These are phyloP conservation scores for Aethionema arabicum DNA, from an alignment of 345 rosid genomes.

Conservation along the genomic window DNA sequence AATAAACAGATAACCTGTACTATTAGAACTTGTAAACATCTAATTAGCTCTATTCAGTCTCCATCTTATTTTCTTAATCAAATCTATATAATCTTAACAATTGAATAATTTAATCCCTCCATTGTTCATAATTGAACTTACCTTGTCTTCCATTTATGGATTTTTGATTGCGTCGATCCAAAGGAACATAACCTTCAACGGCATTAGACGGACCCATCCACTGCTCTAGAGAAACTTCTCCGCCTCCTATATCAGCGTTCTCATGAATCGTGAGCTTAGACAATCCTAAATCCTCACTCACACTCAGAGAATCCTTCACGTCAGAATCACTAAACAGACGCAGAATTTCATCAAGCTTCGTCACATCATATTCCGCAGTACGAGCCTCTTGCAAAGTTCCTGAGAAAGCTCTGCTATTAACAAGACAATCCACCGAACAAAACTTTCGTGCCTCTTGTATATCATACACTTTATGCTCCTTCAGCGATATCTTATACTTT, in stretches of 20 bases:
- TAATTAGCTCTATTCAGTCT: too few relatives aligned
- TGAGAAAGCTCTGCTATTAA: constrained; percentile 52
- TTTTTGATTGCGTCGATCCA: constrained; percentile 31
- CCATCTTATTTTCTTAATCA: neutral
- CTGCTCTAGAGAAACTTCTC: constrained; percentile 42
- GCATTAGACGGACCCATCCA: constrained; percentile 77
- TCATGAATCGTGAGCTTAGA: constrained; percentile 56
- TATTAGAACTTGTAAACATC: too few relatives aligned
- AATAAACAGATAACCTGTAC: neutral
- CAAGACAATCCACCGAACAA: constrained; percentile 64
- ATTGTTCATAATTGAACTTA: constrained; percentile 18
- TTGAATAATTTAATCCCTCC: neutral
- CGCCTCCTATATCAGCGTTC: constrained; percentile 41
- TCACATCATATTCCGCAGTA: constrained; percentile 41
- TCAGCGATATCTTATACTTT: constrained; percentile 60
- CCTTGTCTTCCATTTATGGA: constrained; percentile 39
- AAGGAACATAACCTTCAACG: constrained; percentile 87
- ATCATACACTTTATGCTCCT: constrained; percentile 74
- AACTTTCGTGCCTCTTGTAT: constrained; percentile 55
- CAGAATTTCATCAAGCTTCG: constrained; percentile 48
- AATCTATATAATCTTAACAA: too few relatives aligned
- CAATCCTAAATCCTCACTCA: constrained; percentile 46
- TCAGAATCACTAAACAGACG: constrained; percentile 43
- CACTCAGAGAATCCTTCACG: constrained; percentile 23
- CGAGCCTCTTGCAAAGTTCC: constrained; percentile 59